Conservation (phyloP, 2,329 filamentous ascomycete species). For the Claviceps cyperi region DNA sequence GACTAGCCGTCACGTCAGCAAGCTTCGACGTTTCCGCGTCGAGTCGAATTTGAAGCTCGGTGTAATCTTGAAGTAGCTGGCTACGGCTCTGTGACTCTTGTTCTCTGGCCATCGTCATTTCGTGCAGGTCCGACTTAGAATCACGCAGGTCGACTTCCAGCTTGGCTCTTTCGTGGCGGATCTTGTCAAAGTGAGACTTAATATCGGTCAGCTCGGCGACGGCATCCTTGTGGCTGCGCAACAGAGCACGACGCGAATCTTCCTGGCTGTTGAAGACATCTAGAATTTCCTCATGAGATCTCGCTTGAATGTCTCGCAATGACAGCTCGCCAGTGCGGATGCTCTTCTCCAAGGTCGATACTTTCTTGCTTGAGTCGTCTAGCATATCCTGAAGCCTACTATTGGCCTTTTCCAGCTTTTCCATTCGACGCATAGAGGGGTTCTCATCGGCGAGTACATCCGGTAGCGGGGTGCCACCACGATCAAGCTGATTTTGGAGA, state of each 20-base stretch:
- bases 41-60: slow-evolving; percentile 82
- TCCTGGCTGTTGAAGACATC: slow-evolving; percentile 89
- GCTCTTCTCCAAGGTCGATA: slow-evolving; percentile 75
- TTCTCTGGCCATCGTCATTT: slow-evolving; percentile 63
- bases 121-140: slow-evolving; percentile 66
- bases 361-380: slow-evolving; percentile 85
- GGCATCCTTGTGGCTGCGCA: slow-evolving; percentile 74
- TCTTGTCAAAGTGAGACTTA: slow-evolving; percentile 73
- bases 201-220: slow-evolving; percentile 75
- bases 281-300: slow-evolving; percentile 86
- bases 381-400: slow-evolving; percentile 84
- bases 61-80: slow-evolving; percentile 81
- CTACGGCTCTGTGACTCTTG: slow-evolving; percentile 78
- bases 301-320: slow-evolving; percentile 79
- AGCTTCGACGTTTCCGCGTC: slow-evolving; percentile 80
- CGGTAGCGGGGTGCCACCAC: slow-evolving; percentile 42
- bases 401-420: slow-evolving; percentile 87
- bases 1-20: slow-evolving; percentile 67
- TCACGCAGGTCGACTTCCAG: slow-evolving; percentile 82
- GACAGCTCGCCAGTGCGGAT: slow-evolving; percentile 79
- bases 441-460: slow-evolving; percentile 64
- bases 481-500: slow-evolving; percentile 73
- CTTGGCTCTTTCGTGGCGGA: slow-evolving; percentile 66
- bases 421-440: slow-evolving; percentile 64
- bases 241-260: slow-evolving; percentile 65